Base-by-base conservation (phyloP, 2,329 filamentous ascomycete genomes). In the Pleoardoris graminearum region DNA sequence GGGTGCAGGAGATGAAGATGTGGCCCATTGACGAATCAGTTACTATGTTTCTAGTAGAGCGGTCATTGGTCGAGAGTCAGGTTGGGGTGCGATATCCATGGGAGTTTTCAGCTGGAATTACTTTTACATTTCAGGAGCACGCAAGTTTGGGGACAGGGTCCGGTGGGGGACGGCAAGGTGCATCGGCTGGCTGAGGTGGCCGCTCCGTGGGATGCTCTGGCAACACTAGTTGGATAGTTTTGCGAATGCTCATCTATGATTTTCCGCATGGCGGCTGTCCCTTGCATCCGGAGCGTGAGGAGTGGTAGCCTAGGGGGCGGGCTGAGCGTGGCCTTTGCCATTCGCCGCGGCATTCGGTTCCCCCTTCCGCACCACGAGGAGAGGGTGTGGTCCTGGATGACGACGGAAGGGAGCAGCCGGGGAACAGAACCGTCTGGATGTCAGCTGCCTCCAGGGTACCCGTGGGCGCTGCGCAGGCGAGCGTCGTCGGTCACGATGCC, bases 31-130 rank as follows among this genome's bases (percentile, higher is more conserved):
- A 39, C n/a, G 23, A 16, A 7, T 32, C n/a, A 36, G 29, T 25
- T 36, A 22, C 11, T 23, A 23, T 14, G 19, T 32, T 22, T 48
- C 17, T 22, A n/a, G 37, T 35, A 19, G 48, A 37, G 41, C 23
- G 23, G 12, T 45, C n/a, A 22, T 46, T 33, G 36, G 23, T 23
- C 19, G 21, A 25, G 23, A 38, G n/a, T 17, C 10, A 27, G 23
- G 32, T 30, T 39, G 42, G 52, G 52, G 53, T 57, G 55, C 58
- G 64, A 67, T 67, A 67, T 66, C 64, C 64, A 59, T 53, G 54
- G 51, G n/a, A 45, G 51, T 56, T 57, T 19, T 44, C 25, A 50
- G 41, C 38, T 47, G 51, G 41, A 11, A 3, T 16, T 43, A 7
- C 12, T 35, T 29, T 23, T 46, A 21, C 19, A 32, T 19, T 32